Conservation (phyloP, 495 filamentous ascomycete species). For the Aspergillus incahuasiensis region DNA sequence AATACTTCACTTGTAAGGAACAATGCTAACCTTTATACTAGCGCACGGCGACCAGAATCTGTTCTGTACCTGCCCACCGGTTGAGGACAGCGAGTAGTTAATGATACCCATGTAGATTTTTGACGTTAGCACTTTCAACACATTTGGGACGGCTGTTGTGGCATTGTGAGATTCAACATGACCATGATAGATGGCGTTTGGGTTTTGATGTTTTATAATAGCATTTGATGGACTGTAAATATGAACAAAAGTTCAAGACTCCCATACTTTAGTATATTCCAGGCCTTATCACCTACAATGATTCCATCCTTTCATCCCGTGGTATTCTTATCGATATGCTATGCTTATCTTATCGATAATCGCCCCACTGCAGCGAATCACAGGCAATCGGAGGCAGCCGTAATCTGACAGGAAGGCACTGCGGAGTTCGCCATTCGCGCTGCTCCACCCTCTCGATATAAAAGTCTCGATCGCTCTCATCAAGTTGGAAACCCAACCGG, state of each 20-base stretch:
- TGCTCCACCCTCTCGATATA: not conserved
- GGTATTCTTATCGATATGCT: no score
- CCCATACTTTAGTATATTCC: no score
- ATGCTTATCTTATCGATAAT: slow-evolving; percentile 3
- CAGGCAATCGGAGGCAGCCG: slow-evolving; percentile 8
- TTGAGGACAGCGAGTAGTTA: slow-evolving; percentile 46
- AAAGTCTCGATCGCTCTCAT: not conserved
- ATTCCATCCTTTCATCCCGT: no score
- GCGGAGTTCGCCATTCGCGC: slow-evolving; percentile 10
- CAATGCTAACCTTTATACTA: slow-evolving; percentile 30
- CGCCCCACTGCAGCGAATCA: not conserved
- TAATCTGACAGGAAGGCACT: not conserved
- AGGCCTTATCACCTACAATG: no score
- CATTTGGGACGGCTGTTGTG: slow-evolving; percentile 9
- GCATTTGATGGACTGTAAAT: not conserved
- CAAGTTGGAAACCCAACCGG: not conserved
- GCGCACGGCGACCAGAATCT: slow-evolving; percentile 90
- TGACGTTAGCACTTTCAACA: slow-evolving; percentile 15
- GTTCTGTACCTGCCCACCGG: slow-evolving; percentile 91
- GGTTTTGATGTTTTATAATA: slow-evolving; percentile 14
- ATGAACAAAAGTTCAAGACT: not conserved
- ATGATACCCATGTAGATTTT: slow-evolving; percentile 38
- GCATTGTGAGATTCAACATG: slow-evolving; percentile 22
- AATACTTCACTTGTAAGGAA: no score
- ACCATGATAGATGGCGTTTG: slow-evolving; percentile 18